A percentile compares a stretch with the other conserved stretches of the same genome.
phyloP scores from a whole-genome alignment of 495 filamentous ascomycete species.

The Cetradonia linearis region DNA sequence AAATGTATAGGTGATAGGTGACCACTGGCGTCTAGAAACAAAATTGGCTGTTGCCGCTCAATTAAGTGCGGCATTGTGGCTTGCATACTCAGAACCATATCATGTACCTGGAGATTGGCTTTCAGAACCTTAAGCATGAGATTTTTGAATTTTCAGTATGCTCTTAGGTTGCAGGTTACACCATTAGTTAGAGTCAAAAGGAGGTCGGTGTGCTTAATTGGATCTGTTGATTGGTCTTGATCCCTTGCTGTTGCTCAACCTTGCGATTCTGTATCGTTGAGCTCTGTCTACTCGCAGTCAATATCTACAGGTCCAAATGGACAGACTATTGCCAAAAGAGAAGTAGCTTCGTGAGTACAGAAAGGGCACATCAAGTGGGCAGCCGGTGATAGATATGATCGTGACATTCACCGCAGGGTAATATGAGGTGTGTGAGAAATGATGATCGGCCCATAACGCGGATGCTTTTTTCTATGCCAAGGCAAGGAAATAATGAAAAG shows the following conservation, averaged over 20 bases:
- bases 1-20: constrained; percentile 25
- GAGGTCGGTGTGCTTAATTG: not conserved
- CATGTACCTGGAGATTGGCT: constrained; percentile 25
- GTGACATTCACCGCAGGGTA: no score
- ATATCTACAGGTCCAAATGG: constrained; percentile 6
- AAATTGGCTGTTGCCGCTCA: constrained; percentile 29
- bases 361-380: no score
- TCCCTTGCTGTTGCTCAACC: constrained; percentile 18
- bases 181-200: not conserved
- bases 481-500: not conserved
- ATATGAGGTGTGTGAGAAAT: not conserved
- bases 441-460: not conserved
- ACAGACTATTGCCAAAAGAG: not conserved
- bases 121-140: constrained; percentile 16
- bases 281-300: not conserved
- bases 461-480: not conserved
- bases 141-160: constrained; percentile 21
- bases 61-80: constrained; percentile 25
- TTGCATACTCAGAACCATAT: constrained; percentile 26
- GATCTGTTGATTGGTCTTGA: constrained; percentile 9
- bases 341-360: not conserved
- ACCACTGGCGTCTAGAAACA: constrained; percentile 27
- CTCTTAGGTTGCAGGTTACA: constrained; percentile 9
- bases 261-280: not conserved
- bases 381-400: no score